Evolutionary conservation across 306 rosid species (phyloP), one percentile per base, ranked within the genome.

Genomic region (Arachis stenosperma): DNA sequence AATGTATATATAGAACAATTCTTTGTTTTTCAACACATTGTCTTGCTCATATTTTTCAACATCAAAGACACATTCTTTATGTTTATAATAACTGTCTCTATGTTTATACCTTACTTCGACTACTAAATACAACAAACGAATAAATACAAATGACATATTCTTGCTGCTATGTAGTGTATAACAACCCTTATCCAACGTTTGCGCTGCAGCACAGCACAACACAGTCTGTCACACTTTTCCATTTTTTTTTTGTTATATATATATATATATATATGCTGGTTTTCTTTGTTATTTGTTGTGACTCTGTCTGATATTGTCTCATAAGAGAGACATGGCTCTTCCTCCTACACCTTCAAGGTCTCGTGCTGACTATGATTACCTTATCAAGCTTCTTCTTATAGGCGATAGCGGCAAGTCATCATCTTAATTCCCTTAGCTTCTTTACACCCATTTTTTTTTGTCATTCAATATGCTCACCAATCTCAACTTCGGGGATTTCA

Each of bases 351-450:
- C 47, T 39, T 39, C 81, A 42, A 78, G 82, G 65, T 30, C 69
- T 39, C 82, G 78, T 8, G 54, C 73, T 30, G 74, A 78, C 52
- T 78, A 71, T 46, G 82, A 78, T 60, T 71, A 74, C 74, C 82
- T 78, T 13, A 11, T 71, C 69, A 71, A 78, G 74, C 78, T 78
- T 29, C 82, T 78, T 57, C 82, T 78, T 54, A 78, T 78, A 47
- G 82, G 82, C 5, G 82, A 78, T 53, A 78, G 82, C 56, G 82
- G 82, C 59, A 65, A 37, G 47, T 52, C 6, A 11, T 48, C 51
- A 44, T 44, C 48, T 6, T 6, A 44, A 44, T 9, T 9, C 10
- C 52, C n/a, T 48, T 48, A 5, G 5, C 54, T 69, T 69, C 37
- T 53, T 3, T 11, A 7, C 7, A 7, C 36, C n/a, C 5, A 13